Percentiles rank a stretch among this genome's conserved stretches.
These are phyloP conservation scores for Suillus subluteus DNA, from an alignment of 768 basidiomycete genomes.

Conservation along the genomic window DNA sequence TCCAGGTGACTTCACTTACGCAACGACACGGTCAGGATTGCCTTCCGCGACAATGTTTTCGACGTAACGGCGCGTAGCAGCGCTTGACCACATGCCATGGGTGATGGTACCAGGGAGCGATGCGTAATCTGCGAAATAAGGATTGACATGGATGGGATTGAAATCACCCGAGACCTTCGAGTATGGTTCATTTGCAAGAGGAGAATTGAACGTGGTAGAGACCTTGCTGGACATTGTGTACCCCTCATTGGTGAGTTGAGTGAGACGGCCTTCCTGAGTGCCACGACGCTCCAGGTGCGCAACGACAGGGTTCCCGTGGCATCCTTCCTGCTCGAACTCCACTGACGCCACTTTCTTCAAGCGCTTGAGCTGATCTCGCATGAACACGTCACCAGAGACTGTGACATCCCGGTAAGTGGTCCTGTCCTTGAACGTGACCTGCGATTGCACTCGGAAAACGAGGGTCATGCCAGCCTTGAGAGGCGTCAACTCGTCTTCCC, in stretches of 20 bases:
- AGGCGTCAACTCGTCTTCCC: conserved; percentile 83
- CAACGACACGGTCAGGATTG: conserved; percentile 85
- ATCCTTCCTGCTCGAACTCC: conserved; percentile 84
- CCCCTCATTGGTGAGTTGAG: conserved; percentile 81
- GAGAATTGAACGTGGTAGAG: conserved; percentile 74
- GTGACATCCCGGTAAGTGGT: conserved; percentile 78
- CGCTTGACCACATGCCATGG: conserved; percentile 96
- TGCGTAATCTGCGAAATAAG: conserved; percentile 95
- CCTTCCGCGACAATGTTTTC: conserved; percentile 95
- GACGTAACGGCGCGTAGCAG: conserved; percentile 89
- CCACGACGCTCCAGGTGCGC: conserved; percentile 95
- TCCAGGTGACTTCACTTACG: conserved; percentile 51
- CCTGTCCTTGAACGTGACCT: conserved; percentile 91
- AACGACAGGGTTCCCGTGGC: conserved; percentile 91
- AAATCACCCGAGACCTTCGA: conserved; percentile 96
- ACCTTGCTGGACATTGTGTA: conserved; percentile 78
- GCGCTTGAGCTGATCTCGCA: conserved; percentile 86
- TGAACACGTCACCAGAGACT: conserved; percentile 84
- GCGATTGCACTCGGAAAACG: conserved; percentile 87
- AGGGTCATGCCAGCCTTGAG: conserved; percentile 81
- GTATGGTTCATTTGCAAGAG: conserved; percentile 93
- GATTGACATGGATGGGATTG: conserved; percentile 98
- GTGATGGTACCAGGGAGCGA: conserved; percentile 95
- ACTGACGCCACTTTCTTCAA: conserved; percentile 89
- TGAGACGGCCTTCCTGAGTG: conserved; percentile 70